These are phyloP conservation scores for Zanthoxylum bungeanum DNA, from an alignment of 345 rosid genomes.

Conservation along the genomic window DNA sequence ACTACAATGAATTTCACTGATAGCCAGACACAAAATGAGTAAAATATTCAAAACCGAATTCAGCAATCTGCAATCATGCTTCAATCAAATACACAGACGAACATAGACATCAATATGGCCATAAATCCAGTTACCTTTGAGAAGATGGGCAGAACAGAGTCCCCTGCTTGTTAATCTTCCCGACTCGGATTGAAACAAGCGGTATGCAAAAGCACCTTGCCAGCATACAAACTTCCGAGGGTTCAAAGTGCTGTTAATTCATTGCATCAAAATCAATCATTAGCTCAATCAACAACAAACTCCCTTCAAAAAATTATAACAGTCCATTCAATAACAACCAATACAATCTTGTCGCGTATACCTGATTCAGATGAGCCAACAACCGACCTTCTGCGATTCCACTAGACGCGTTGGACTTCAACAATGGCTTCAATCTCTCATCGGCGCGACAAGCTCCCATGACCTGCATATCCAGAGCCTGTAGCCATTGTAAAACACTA, in stretches of 20 bases:
- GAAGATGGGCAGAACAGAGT: conserved; percentile 58
- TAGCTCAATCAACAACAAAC: neutral
- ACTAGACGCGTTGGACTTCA: conserved; percentile 61
- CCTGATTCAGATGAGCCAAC: conserved; percentile 85
- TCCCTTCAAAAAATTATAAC: neutral
- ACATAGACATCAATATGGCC: neutral
- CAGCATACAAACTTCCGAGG: conserved; percentile 86
- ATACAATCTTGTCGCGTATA: conserved; percentile 10
- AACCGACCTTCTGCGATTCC: conserved; percentile 78
- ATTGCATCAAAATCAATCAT: neutral
- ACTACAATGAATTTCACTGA: neutral
- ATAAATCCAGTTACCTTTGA: conserved; percentile 53
- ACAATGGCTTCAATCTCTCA: conserved; percentile 90
- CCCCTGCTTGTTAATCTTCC: conserved; percentile 78
- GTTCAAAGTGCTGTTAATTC: conserved; percentile 69
- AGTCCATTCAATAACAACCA: neutral
- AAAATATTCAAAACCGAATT: neutral
- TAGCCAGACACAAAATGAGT: neutral
- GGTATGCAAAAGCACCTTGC: conserved; percentile 96
- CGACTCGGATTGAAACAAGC: conserved; percentile 85
- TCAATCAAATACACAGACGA: neutral
- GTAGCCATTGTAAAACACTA: conserved; percentile 84
- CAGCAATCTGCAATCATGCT: neutral
- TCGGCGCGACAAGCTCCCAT: conserved; percentile 96
- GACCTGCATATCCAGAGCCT: conserved; percentile 87